Evolutionary conservation across 2,329 filamentous ascomycete species (phyloP).

Genomic region (Cadophora sp.): DNA sequence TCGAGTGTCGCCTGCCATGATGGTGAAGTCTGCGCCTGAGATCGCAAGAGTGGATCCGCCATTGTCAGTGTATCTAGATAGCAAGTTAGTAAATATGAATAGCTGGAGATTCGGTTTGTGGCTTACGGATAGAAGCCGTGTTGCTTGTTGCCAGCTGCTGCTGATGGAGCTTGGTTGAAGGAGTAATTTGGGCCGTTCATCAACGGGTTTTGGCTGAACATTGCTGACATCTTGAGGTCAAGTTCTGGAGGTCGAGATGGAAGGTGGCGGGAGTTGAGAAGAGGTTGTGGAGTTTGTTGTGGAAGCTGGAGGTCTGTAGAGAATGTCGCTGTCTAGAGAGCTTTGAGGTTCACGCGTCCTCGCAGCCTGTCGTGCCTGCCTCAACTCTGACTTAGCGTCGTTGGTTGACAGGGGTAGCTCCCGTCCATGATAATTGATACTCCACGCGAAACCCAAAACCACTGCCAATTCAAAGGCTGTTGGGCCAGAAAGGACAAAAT

Average conservation of each 20-base stretch:
- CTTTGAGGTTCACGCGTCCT: constrained; percentile 35
- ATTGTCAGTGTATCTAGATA: constrained; percentile 91
- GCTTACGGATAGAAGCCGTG: constrained; percentile 93
- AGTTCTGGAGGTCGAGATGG: constrained; percentile 18
- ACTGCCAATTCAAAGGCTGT: background rate
- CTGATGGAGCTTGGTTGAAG: constrained; percentile 66
- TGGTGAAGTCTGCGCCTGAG: constrained; percentile 90
- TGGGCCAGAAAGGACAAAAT: constrained; percentile 3
- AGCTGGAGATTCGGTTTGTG: background rate
- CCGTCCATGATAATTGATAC: background rate
- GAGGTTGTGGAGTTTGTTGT: constrained; percentile 16
- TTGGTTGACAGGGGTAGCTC: constrained; percentile 42
- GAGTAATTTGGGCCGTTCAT: constrained; percentile 75
- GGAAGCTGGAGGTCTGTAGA: constrained; percentile 5
- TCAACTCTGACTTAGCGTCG: constrained; percentile 35
- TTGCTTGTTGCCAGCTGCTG: constrained; percentile 63
- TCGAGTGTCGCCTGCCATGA: constrained; percentile 96
- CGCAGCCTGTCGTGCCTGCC: constrained; percentile 39
- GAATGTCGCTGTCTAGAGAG: constrained; percentile 15
- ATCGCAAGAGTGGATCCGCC: constrained; percentile 96
- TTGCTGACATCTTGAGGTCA: constrained; percentile 61
- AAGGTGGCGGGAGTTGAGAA: constrained; percentile 9
- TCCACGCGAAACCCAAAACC: background rate
- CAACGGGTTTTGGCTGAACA: constrained; percentile 74
- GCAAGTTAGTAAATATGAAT: constrained; percentile 21